phyloP scores from a whole-genome alignment of 2,329 filamentous ascomycete genomes.

The Cercospora canescens region DNA sequence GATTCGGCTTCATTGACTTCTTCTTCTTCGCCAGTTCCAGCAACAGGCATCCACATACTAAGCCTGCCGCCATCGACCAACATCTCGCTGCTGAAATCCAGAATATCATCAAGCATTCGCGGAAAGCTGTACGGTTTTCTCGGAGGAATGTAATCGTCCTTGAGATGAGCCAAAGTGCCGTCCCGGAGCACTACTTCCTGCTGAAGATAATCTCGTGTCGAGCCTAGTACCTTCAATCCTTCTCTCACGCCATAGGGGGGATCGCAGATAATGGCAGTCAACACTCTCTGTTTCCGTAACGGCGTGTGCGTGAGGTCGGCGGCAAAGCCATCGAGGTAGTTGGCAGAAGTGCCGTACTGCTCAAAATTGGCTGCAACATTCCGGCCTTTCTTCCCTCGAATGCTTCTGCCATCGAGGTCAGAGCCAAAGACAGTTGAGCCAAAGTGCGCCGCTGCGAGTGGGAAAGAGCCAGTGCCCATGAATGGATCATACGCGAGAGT shows the following conservation, averaged over 20 bases:
- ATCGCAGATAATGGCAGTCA: conserved; percentile 93
- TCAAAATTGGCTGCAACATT: conserved; percentile 72
- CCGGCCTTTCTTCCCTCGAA: conserved; percentile 66
- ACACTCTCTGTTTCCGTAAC: conserved; percentile 56
- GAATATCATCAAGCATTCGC: conserved; percentile 85
- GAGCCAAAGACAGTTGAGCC: conserved; percentile 81
- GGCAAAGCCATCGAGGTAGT: conserved; percentile 76
- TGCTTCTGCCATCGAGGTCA: conserved; percentile 89
- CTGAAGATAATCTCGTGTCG: conserved; percentile 57
- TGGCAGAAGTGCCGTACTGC: conserved; percentile 70
- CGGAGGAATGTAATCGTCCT: conserved; percentile 73
- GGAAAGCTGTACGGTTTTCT: conserved; percentile 91
- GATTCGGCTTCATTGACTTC: conserved; percentile 48
- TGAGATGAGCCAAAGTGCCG: conserved; percentile 69
- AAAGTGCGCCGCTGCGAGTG: conserved; percentile 85
- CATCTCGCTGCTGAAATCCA: conserved; percentile 74
- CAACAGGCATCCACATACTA: conserved; percentile 96
- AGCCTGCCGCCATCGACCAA: conserved; percentile 78
- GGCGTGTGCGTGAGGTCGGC: conserved; percentile 89
- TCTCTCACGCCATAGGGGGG: conserved; percentile 95
- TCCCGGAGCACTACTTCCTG: conserved; percentile 63
- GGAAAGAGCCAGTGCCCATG: conserved; percentile 91
- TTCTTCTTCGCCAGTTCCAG: conserved; percentile 51
- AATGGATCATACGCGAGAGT: conserved; percentile 94
- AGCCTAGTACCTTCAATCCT: conserved; percentile 82